Evolutionary conservation across 805 yeast species (phyloP), one percentile per base, ranked within the genome.

Genomic region (Ogataea philodendri): DNA sequence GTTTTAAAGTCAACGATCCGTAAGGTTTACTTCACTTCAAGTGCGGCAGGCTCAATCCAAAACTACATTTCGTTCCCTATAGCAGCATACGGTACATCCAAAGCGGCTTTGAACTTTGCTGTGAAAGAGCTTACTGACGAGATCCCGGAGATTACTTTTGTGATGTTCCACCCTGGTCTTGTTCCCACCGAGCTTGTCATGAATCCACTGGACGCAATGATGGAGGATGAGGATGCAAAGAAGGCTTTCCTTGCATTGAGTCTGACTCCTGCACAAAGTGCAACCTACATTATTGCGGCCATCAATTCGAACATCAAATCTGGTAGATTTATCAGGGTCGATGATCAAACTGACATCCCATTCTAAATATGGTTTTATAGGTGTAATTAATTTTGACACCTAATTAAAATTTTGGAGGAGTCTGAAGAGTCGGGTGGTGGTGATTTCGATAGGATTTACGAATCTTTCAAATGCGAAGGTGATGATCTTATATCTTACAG

Each of bases 31-130:
- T 55, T 62, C 41, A 48, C 55, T 9, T 55, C 66, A 2, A 51
- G 59, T 26, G 22, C 45, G 4, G 48, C 52, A 19, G 66, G 59
- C 1, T 58, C 64, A 5, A 44, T 54, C 23, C 51, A 49, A 6
- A 46, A 37, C 4, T 48, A 39, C 22, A 41, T 59, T 5, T 55
- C 60, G 5, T 9, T 44, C 8, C 37, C 44, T 5, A 23, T 37
- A 7, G 28, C 39, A 30, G 51, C 60, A 7, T 65, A 65, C 39
- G 62, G 60, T 10, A 51, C 54, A 5, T 64, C 70, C 5, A 66
- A 67, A 41, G 62, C 65, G 3, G 66, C 65, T 1, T 32, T 63
- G 14, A 64, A 63, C 47, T 46, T 46, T 36, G 13, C 54, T 9
- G 48, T 51, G 17, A 57, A 48, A 27, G 44, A 44, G 18, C 35